Conservation (phyloP, 148 eudicot genomes). For the Suaeda aralocaspica region DNA sequence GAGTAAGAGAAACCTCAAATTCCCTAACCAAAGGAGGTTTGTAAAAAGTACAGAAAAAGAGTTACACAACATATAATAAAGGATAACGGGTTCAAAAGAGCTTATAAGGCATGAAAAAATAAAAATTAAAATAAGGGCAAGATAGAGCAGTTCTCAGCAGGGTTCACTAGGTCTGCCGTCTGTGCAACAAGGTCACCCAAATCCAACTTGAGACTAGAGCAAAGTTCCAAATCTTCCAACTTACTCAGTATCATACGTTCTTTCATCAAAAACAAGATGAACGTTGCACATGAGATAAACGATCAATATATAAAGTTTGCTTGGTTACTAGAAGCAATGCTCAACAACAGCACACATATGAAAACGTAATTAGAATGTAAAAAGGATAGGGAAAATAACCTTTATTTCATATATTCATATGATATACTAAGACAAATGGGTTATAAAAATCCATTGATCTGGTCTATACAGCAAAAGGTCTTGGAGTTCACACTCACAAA, state of each 20-base stretch:
- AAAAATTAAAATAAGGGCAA: too few species aligned
- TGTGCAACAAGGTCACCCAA: not conserved
- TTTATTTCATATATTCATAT: not conserved
- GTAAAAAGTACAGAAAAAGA: not conserved
- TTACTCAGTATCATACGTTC: not conserved
- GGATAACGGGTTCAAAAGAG: not conserved
- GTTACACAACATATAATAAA: not conserved
- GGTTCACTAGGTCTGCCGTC: too few species aligned
- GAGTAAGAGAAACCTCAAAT: not conserved
- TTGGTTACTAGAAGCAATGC: not conserved
- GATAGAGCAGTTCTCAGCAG: too few species aligned
- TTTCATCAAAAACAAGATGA: not conserved
- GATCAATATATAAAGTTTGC: not conserved
- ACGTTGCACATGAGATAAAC: not conserved
- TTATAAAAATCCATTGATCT: not conserved
- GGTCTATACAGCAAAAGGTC: conserved; percentile 7
- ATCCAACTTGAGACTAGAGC: not conserved
- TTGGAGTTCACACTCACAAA: not conserved
- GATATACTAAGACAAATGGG: not conserved
- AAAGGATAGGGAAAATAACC: not conserved
- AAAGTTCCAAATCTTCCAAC: not conserved
- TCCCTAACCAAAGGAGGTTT: not conserved
- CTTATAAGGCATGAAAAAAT: not conserved
- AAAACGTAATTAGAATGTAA: not conserved
- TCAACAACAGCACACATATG: not conserved